Percentiles rank a stretch among this genome's conserved stretches.
These are phyloP conservation scores for Penicillium goetzii DNA, from an alignment of 495 filamentous ascomycete species.

Conservation along the genomic window DNA sequence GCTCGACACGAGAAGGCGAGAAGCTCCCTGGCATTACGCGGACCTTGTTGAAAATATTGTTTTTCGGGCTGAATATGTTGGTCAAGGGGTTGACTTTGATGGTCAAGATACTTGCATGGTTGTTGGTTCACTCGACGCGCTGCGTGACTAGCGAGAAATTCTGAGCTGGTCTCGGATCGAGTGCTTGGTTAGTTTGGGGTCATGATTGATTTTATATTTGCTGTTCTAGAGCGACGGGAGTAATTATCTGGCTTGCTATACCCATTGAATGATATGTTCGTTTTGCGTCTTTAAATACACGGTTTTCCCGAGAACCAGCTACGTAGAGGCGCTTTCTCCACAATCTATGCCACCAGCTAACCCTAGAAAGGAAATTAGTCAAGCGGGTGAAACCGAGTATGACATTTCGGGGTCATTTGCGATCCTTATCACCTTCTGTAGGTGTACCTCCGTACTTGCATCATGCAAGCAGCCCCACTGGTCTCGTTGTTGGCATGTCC, in stretches of 20 bases:
- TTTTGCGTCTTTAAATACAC: background rate
- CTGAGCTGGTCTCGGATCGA: constrained; percentile 25
- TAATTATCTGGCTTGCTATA: constrained; percentile 13
- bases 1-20: constrained; percentile 42
- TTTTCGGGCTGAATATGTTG: constrained; percentile 44
- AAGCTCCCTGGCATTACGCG: constrained; percentile 45
- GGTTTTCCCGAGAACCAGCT: background rate
- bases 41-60: constrained; percentile 39
- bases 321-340: background rate
- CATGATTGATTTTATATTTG: background rate
- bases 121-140: constrained; percentile 41
- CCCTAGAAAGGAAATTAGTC: no score
- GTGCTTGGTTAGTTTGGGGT: background rate
- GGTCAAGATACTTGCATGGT: constrained; percentile 47
- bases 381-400: background rate
- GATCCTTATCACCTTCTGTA: background rate
- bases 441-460: background rate
- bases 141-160: constrained; percentile 48
- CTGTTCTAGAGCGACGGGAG: constrained; percentile 5
- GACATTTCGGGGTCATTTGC: background rate
- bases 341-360: background rate
- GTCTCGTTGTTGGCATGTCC: background rate
- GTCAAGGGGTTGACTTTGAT: constrained; percentile 40
- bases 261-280: constrained; percentile 8
- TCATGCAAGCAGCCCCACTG: background rate